Base-by-base conservation (phyloP, 164 flowering plant genomes). In the Macadamia integrifolia region DNA sequence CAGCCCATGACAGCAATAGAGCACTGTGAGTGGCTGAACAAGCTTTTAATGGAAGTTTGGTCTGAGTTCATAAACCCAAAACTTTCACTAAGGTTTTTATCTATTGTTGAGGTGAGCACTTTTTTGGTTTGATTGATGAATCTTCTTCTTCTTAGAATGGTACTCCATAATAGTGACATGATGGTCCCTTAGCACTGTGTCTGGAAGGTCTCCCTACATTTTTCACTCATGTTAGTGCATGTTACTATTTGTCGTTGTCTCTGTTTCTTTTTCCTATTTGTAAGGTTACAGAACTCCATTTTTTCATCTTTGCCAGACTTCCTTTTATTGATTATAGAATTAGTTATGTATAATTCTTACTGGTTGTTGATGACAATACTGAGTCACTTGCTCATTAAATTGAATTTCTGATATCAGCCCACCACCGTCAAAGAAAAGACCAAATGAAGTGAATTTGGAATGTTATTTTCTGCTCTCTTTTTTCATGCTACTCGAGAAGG, bases 1-100 rank as follows among this genome's bases (percentile, higher is more conserved):
- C 80, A 94, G 99, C 88, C 90, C 12, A 67, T 66, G 30, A 92
- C 99, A 35, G 93, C 99, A 49, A 57, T 90, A 78, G 99, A 94
- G 70, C 97, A 85, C 69, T 92, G 97, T 77, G 90, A 87, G 74
- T 94, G 97, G 97, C 77, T 94, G 70, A 94, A 92, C 85, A 88
- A 81, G 82, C 80, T 94, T 29, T 68, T 92, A 70, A 74, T 80
- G 65, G 95, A 92, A 75, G 73, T 92, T 71, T 94, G 99, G 99
- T 82, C 84, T 3, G 81, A 80, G 66, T 85, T 64, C 70, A 18
- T 94, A 32, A 84, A 79, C 72, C 91, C 87, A 35, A 92, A 87
- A 76, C 80, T 94, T 73, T 87, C 97, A 42, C 73, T 53, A 17
- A 86, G 79, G 73, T 87, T 92, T 70, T 79, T 88, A 13, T 80